Base-by-base conservation (phyloP, 2,329 filamentous ascomycete species). In the Fusarium sp. region DNA sequence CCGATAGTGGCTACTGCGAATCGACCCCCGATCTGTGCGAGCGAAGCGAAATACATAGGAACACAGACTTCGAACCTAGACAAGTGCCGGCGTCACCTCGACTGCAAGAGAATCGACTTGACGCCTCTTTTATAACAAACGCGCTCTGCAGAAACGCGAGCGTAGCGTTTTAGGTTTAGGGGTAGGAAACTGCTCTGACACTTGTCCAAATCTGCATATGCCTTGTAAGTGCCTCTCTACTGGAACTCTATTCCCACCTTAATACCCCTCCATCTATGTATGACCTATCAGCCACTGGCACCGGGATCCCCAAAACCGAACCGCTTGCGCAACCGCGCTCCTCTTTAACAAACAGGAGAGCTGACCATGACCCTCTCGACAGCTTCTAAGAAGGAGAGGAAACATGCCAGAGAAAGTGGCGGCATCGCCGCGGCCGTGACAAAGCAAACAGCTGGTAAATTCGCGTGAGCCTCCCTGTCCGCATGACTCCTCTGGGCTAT, bases 391-490 rank as follows among this genome's bases (percentile, higher is more conserved):
- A 88, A 87, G 80, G 82, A 86, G 77, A 86, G 83, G 80, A 89
- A 87, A 82, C 82, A 88, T 87, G 86, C 84, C 79, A 88, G 84
- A 85, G 86, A 88, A 77, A 82, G 81, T 78, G 85, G 86, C 77
- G 85, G 86, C 75, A 86, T 88, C 77, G 83, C 85, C 75, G 86
- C 86, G 53, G 86, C 86, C 81, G 84, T 88, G 82, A 87, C 85
- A 71, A 87, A 85, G 78, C 86, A 88, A 75, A 83, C 83, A 76
- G 82, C 85, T 78, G 84, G 83, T 78, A 88, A 86, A 81, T 86
- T 87, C 81, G 82, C 83, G 86, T 88, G 83, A 76, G 86, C 85
- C 60, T 42, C 61, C 52, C 44, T 60, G 65, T 65, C 76, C 80
- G 72, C 77, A 75, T 79, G 77, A 79, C 80, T 80, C 75, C 63